Evolutionary conservation across 2,329 filamentous ascomycete species (phyloP).

Genomic region (Exophiala bonariae): DNA sequence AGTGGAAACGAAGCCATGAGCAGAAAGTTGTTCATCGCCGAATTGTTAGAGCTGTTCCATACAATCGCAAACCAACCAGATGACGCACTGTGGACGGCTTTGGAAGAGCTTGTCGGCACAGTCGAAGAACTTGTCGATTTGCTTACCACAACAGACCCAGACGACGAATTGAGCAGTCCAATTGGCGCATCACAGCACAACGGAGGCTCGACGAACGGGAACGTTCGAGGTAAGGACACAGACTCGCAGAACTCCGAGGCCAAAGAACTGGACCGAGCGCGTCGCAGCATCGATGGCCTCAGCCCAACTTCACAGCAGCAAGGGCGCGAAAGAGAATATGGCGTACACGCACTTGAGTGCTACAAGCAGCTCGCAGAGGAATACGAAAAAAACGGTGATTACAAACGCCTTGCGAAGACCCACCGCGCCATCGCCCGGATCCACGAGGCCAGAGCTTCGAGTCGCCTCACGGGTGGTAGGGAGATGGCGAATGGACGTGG

Average conservation of each 20-base stretch:
- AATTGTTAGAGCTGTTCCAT: constrained; percentile 79
- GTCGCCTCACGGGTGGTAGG: constrained; percentile 10
- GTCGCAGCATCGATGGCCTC: constrained; percentile 26
- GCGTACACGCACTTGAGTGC: constrained; percentile 59
- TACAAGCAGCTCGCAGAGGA: constrained; percentile 91
- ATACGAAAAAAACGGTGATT: constrained; percentile 87
- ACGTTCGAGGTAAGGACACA: constrained; percentile 11
- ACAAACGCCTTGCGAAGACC: constrained; percentile 83
- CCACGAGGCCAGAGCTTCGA: constrained; percentile 60
- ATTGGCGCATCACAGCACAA: background rate
- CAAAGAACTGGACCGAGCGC: constrained; percentile 23
- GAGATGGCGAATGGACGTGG: constrained; percentile 13
- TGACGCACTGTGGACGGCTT: constrained; percentile 72
- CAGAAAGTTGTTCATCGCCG: constrained; percentile 88
- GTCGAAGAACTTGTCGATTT: constrained; percentile 90
- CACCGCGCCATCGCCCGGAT: constrained; percentile 90
- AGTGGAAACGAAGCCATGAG: constrained; percentile 73
- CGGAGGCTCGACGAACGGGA: constrained; percentile 2
- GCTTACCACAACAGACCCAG: constrained; percentile 82
- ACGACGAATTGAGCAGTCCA: constrained; percentile 30
- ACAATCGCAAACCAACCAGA: constrained; percentile 65
- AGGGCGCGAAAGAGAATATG: constrained; percentile 34
- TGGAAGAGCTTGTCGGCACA: constrained; percentile 77
- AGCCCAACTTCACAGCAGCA: constrained; percentile 19
- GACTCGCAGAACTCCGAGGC: constrained; percentile 20